phyloP scores from a whole-genome alignment of 2,329 filamentous ascomycete species.

The Penicillium brasilianum region DNA sequence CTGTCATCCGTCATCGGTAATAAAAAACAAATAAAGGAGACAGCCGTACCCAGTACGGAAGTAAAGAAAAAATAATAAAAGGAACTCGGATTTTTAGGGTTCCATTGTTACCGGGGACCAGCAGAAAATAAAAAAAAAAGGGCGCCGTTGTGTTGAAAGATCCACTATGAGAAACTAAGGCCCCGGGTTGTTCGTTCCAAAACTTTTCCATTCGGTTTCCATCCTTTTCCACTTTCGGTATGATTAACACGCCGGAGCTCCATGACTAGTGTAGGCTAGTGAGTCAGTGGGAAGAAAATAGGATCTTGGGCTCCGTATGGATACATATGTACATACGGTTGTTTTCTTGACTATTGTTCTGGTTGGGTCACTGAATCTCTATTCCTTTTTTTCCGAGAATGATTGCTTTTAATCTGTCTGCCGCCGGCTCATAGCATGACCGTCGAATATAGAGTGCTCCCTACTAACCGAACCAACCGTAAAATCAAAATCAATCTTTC shows the following conservation, averaged over 20 bases:
- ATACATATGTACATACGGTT: too few relatives aligned
- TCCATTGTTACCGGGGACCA: conserved; percentile 28
- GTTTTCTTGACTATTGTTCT: too few relatives aligned
- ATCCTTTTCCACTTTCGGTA: conserved; percentile 8
- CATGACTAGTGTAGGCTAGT: conserved; percentile 1
- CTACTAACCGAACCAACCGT: neutral
- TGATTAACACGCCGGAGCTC: neutral
- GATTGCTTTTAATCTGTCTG: neutral
- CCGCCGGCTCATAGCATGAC: neutral
- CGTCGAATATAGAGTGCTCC: too few relatives aligned
- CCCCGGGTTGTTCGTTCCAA: conserved; percentile 21
- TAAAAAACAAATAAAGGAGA: conserved; percentile 10
- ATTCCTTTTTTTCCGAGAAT: neutral
- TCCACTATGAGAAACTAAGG: too few relatives aligned
- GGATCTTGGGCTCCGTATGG: neutral
- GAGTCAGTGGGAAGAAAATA: neutral
- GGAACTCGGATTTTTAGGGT: conserved; percentile 30
- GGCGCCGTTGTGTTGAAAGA: neutral
- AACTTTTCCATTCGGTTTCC: conserved; percentile 13
- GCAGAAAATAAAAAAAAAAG: conserved; percentile 15
- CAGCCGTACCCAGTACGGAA: too few relatives aligned
- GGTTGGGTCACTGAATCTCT: neutral
- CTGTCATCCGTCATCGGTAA: conserved; percentile 1
- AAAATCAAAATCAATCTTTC: neutral
- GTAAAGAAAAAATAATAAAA: conserved; percentile 25